phyloP scores from a whole-genome alignment of 78 protist species.

The Cavenderia fasciculata region DNA sequence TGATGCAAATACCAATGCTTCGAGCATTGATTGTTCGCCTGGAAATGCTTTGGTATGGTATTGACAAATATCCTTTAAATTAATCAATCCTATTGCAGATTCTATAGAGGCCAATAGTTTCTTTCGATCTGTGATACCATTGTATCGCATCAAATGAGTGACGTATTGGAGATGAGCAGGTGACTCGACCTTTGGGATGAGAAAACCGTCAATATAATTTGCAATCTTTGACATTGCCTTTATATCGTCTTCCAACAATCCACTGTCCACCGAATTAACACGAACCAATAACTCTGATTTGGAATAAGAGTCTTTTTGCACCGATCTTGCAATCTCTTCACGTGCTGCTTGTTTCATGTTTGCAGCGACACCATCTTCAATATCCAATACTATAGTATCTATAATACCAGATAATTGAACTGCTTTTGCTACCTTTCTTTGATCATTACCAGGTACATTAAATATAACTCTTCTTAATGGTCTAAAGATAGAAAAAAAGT shows the following conservation, averaged over 20 bases:
- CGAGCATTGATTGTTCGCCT: conserved; percentile 1
- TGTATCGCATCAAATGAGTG: not conserved
- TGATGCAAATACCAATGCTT: conserved; percentile 75
- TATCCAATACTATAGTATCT: conserved; percentile 75
- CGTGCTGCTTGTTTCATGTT: conserved; percentile 76
- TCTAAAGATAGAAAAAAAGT: no score
- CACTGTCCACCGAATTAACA: conserved; percentile 66
- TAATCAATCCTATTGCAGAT: conserved; percentile 39
- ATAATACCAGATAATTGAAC: conserved; percentile 23
- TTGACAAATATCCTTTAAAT: conserved; percentile 42
- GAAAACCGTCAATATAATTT: conserved; percentile 62
- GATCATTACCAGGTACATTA: conserved; percentile 81
- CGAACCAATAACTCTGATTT: conserved; percentile 46
- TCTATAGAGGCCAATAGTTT: conserved; percentile 67
- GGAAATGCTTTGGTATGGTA: not conserved
- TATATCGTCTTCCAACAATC: conserved; percentile 53
- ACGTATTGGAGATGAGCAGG: conserved; percentile 35
- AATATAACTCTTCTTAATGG: conserved; percentile 72
- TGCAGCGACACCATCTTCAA: conserved; percentile 82
- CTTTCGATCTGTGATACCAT: not conserved
- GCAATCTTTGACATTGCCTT: conserved; percentile 2
- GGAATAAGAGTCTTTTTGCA: conserved; percentile 9
- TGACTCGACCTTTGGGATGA: conserved; percentile 76
- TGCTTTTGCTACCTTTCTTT: conserved; percentile 72
- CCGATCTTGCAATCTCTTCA: conserved; percentile 41